Evolutionary conservation across 2,329 filamentous ascomycete genomes (phyloP), one percentile per base, ranked within the genome.

Genomic region (Claviceps lovelessii): DNA sequence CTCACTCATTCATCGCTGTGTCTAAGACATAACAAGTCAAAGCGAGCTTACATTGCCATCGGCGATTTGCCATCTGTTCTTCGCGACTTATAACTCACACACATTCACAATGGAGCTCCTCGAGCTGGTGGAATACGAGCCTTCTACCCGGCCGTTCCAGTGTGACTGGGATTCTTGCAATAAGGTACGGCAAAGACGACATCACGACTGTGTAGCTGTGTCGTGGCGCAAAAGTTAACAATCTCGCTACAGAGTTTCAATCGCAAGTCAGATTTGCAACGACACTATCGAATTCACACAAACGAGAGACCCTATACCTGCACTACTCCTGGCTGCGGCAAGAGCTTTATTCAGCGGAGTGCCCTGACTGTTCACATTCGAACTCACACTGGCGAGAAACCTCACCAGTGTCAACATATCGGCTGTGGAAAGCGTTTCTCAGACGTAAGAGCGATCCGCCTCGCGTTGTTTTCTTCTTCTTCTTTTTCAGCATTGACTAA

Each of bases 371-470:
- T 86, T 45, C 84, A 87, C 65, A 83, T 83, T 55, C 78, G 84
- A 59, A 86, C 82, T 13, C 84, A 86, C 59, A 86, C 82, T 0
- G 82, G 83, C 55, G 84, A 86, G 70, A 87, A 86, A 67, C 84
- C 84, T 56, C 82, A 86, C 60, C 76, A 81, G 61, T 87, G 84
- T 62, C 76, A 82, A 63, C 78, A 84, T 59, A 69, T 77, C 31
- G 81, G 79, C 23, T 86, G 83, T 62, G 80, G 78, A 48, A 86
- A 86, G 70, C 74, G 80, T 45, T 86, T 86, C 63, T 85, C 83
- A 54, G 83, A 86, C 68, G 83, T 85, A 69, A 60, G 80, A n/a
- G 4, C n/a, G 4, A 23, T 13, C 23, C 47, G 10, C n/a, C 4
- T 7, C 15, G 2, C 4, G 1, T 5, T 19, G 23, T 5, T 15